These are phyloP conservation scores for Penicillium hesseltinei DNA, from an alignment of 2,329 filamentous ascomycete species.

Conservation along the genomic window DNA sequence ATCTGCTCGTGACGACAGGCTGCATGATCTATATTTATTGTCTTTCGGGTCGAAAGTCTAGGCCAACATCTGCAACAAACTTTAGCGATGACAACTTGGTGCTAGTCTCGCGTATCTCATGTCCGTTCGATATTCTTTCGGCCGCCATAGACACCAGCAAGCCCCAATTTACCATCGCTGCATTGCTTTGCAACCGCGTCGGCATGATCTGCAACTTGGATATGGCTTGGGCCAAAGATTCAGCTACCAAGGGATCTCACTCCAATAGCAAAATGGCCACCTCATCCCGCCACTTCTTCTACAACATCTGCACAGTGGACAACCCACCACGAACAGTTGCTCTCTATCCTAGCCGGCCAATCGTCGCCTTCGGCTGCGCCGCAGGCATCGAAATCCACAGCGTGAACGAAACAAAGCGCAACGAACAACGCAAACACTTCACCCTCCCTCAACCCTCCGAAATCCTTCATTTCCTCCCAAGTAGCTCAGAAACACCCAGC, in stretches of 20 bases:
- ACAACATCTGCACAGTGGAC: slow-evolving; percentile 58
- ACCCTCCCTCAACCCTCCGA: slow-evolving; percentile 45
- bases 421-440: slow-evolving; percentile 39
- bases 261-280: slow-evolving; percentile 30
- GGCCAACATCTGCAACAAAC: slow-evolving; percentile 25
- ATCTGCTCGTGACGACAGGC: slow-evolving; percentile 56
- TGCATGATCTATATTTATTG: slow-evolving; percentile 58
- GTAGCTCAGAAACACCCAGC: slow-evolving; percentile 50
- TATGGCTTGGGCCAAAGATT: not conserved
- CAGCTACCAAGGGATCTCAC: slow-evolving; percentile 6
- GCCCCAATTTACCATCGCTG: slow-evolving; percentile 55
- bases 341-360: slow-evolving; percentile 63
- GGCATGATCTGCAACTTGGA: slow-evolving; percentile 60
- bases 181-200: slow-evolving; percentile 59
- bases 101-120: slow-evolving; percentile 55
- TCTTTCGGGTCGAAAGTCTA: slow-evolving; percentile 31
- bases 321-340: slow-evolving; percentile 65
- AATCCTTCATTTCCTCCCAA: slow-evolving; percentile 58
- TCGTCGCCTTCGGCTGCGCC: slow-evolving; percentile 64
- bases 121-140: slow-evolving; percentile 56
- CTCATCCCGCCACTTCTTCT: slow-evolving; percentile 44
- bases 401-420: slow-evolving; percentile 49
- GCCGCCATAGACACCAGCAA: slow-evolving; percentile 64
- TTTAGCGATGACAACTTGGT: slow-evolving; percentile 34
- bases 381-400: slow-evolving; percentile 64